Conservation (phyloP, 2,329 filamentous ascomycete species). For the Torrubiellomyces zombiae region DNA sequence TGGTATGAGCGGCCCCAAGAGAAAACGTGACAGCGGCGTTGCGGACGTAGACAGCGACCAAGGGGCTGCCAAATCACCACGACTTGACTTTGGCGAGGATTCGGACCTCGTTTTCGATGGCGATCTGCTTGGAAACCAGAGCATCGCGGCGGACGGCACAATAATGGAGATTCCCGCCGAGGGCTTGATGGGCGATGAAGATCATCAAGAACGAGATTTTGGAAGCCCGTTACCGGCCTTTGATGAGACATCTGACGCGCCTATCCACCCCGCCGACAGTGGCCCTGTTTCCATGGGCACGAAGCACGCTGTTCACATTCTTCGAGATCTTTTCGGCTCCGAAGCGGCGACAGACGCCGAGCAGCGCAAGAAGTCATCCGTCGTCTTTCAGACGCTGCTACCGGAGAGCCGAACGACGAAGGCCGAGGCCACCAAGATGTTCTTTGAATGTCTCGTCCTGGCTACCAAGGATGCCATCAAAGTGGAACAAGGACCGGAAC, state of each 20-base stretch:
- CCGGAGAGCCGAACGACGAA: conserved; percentile 68
- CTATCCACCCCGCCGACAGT: conserved; percentile 67
- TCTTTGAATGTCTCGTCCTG: conserved; percentile 90
- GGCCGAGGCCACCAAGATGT: conserved; percentile 96
- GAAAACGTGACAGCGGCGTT: conserved; percentile 81
- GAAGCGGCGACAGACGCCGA: conserved; percentile 52
- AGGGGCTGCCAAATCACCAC: conserved; percentile 49
- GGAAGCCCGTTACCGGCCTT: conserved; percentile 42
- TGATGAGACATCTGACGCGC: conserved; percentile 60
- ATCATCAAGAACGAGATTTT: conserved; percentile 26
- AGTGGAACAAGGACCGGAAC: conserved; percentile 65
- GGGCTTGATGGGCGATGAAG: conserved; percentile 26
- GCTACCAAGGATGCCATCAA: conserved; percentile 97
- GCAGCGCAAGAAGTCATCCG: conserved; percentile 57
- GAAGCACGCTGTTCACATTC: conserved; percentile 86
- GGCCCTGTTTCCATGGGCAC: conserved; percentile 82
- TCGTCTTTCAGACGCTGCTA: conserved; percentile 81
- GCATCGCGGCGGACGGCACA: conserved; percentile 41
- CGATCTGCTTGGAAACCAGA: conserved; percentile 35
- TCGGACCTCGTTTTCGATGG: conserved; percentile 34
- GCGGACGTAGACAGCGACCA: conserved; percentile 60
- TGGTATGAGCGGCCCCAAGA: conserved; percentile 66
- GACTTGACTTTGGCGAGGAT: conserved; percentile 51
- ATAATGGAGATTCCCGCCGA: conserved; percentile 48
- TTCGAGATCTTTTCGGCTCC: conserved; percentile 72